phyloP scores from a whole-genome alignment of 2,329 filamentous ascomycete species.

The Cercospora sojina region DNA sequence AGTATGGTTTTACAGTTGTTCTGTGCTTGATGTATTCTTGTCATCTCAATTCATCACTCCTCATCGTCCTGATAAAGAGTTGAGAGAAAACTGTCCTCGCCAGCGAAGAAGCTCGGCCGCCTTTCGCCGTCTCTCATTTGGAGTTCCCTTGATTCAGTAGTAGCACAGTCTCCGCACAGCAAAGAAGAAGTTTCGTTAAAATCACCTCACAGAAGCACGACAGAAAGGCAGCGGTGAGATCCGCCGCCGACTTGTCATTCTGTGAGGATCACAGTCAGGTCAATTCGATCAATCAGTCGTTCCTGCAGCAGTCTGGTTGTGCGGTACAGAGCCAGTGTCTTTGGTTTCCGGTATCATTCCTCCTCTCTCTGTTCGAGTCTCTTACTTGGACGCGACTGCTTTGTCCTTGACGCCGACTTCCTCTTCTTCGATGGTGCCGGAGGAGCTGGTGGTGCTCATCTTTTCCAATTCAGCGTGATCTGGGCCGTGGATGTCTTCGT shows the following conservation, averaged over 20 bases:
- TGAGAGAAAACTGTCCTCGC: conserved; percentile 13
- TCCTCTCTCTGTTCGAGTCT: neutral
- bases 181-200: conserved; percentile 9
- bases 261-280: neutral
- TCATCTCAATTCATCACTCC: conserved; percentile 7
- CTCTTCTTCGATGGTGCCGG: conserved; percentile 59
- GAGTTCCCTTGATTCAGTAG: neutral
- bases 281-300: conserved; percentile 1
- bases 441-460: conserved; percentile 48
- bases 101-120: conserved; percentile 17
- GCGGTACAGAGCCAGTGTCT: conserved; percentile 19
- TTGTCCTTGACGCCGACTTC: conserved; percentile 49
- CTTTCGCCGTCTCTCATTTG: neutral
- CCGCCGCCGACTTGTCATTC: neutral
- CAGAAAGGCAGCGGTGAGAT: neutral
- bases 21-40: conserved; percentile 3
- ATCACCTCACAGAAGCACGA: neutral
- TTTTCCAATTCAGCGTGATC: conserved; percentile 51
- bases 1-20: conserved; percentile 7
- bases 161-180: conserved; percentile 8
- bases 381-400: conserved; percentile 8
- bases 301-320: conserved; percentile 14
- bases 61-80: conserved; percentile 1
- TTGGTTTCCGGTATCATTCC: neutral
- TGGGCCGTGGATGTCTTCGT: conserved; percentile 72